phyloP scores from a whole-genome alignment of 129 eudicot genomes.

The Tagetes erecta region DNA sequence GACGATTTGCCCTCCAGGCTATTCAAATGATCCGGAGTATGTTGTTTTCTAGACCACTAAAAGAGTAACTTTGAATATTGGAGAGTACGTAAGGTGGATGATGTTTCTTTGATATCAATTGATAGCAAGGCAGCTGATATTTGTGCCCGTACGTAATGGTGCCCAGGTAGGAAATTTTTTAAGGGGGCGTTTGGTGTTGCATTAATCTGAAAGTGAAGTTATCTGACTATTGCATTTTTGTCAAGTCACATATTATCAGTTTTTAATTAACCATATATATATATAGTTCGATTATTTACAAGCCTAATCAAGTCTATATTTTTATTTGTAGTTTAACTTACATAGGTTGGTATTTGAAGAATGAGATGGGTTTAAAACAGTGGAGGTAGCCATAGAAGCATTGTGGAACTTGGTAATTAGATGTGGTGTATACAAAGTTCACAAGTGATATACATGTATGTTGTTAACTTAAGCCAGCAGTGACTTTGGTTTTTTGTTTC shows the following conservation, averaged over 20 bases:
- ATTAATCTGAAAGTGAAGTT: neutral
- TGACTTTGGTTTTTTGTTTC: neutral
- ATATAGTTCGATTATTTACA: neutral
- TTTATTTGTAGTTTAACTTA: conserved; percentile 67
- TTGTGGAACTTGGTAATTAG: conserved; percentile 59
- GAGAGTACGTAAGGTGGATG: no score
- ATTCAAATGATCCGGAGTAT: no score
- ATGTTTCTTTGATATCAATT: no score
- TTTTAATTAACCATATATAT: neutral
- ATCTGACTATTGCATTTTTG: neutral
- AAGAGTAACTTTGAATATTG: no score
- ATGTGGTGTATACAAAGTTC: conserved; percentile 29
- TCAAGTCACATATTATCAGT: neutral
- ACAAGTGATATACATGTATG: neutral
- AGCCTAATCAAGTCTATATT: neutral
- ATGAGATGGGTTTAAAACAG: conserved; percentile 72
- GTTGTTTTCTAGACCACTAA: no score
- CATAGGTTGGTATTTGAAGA: conserved; percentile 93
- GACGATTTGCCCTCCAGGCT: no score
- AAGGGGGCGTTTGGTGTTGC: conserved; percentile 1
- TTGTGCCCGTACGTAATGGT: no score
- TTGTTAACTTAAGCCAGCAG: neutral
- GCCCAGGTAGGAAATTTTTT: no score
- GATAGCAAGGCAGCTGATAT: no score
- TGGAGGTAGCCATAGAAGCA: conserved; percentile 85